Evolutionary conservation across 2,329 filamentous ascomycete genomes (phyloP), one percentile per base, ranked within the genome.

Genomic region (Pseudocercospora cruenta): DNA sequence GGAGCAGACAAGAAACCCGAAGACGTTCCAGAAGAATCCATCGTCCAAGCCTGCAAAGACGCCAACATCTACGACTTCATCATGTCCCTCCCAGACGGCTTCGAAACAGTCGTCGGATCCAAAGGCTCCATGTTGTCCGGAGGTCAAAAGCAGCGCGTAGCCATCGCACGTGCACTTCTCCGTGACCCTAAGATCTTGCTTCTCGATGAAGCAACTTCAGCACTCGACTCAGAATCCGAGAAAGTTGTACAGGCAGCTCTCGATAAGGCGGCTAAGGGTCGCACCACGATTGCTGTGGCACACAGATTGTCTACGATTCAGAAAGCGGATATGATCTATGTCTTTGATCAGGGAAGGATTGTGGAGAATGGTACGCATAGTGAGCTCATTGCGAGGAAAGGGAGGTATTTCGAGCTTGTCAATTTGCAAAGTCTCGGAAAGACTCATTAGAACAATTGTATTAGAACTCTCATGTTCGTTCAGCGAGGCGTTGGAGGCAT

Each of bases 21-120:
- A 5, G 83, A 89, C 28, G 86, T 95, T 0, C 80, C 87, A 0
- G 93, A 97, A 65, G 88, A 90, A 64, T 86, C 86, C 1, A 84
- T 98, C 60, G 85, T 91, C 62, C 87, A 89, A 74, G 94, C 92
- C 1, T 97, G 93, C 82, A 90, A 90, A 65, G 92, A 97, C 76
- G 91, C 93, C 71, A 96, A 96, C 76, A 96, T 96, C 70, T 93
- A 94, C 80, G 92, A 96, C 74, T 96, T 96, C 76, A 93, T 97
- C 80, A 83, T 92, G 72, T 94, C 91, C 4, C 83, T 96, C 19
- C 92, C 92, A 77, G 85, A 82, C 78, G 82, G 83, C 49, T 71
- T 77, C 69, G 71, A 73, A 64, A 77, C 75, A 0, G 69, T 77
- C 1, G 93, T 96, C 31, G 94, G 95, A 28, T 91, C 86, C 77